These are phyloP conservation scores for Parathielavia appendiculata DNA, from an alignment of 495 filamentous ascomycete genomes.

Conservation along the genomic window DNA sequence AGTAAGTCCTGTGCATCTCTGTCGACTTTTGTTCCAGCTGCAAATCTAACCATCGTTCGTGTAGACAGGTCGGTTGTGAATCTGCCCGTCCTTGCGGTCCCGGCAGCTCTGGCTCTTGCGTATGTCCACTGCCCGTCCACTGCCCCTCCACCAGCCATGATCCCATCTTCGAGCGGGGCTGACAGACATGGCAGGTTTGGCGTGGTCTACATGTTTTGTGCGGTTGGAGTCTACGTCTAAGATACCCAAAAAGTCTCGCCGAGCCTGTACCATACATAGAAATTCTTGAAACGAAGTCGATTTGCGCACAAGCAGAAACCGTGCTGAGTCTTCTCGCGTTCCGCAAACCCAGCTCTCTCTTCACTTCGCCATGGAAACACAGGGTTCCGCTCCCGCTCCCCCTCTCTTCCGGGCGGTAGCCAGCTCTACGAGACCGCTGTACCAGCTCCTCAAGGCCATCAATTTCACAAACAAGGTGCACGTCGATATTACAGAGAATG, in stretches of 20 bases:
- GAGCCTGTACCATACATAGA: slow-evolving; percentile 34
- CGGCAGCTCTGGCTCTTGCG: slow-evolving; percentile 86
- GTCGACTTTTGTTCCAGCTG: not conserved
- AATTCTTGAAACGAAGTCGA: slow-evolving; percentile 20
- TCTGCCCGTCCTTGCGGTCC: slow-evolving; percentile 72
- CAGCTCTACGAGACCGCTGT: slow-evolving; percentile 79
- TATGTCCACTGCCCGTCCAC: slow-evolving; percentile 49
- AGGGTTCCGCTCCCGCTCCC: slow-evolving; percentile 21
- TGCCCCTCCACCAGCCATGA: not conserved
- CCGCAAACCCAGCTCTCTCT: not conserved
- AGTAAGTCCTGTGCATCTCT: slow-evolving; percentile 52
- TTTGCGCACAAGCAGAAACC: slow-evolving; percentile 11
- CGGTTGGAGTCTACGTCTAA: slow-evolving; percentile 96
- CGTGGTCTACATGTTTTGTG: slow-evolving; percentile 96
- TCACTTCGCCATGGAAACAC: slow-evolving; percentile 18
- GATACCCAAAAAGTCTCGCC: slow-evolving; percentile 37
- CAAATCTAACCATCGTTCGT: slow-evolving; percentile 7
- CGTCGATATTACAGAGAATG: slow-evolving; percentile 75
- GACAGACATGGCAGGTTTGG: slow-evolving; percentile 62
- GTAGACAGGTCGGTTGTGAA: slow-evolving; percentile 80
- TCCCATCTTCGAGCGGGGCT: slow-evolving; percentile 5
- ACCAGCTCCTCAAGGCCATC: slow-evolving; percentile 83
- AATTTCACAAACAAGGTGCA: slow-evolving; percentile 74
- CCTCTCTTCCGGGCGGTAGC: slow-evolving; percentile 79
- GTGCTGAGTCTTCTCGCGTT: slow-evolving; percentile 5